Evolutionary conservation across 805 yeast species (phyloP).

Genomic region (Blastobotrys attinorum): DNA sequence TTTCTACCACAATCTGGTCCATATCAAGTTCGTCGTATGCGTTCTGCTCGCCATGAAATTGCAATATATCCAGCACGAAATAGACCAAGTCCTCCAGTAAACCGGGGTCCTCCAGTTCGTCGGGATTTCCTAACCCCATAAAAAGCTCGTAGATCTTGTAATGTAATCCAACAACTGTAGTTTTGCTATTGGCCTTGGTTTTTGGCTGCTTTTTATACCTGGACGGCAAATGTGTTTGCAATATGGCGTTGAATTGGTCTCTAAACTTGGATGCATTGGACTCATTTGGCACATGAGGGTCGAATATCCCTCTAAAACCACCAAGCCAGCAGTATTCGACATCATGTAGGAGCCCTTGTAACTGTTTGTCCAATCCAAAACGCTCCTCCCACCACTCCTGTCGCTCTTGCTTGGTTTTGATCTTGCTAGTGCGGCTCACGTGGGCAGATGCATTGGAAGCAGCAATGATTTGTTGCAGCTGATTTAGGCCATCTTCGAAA

Average conservation of each 20-base stretch:
- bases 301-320: slow-evolving; percentile 62
- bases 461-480: slow-evolving; percentile 48
- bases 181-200: slow-evolving; percentile 10
- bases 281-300: slow-evolving; percentile 26
- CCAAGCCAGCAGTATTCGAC: slow-evolving; percentile 70
- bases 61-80: slow-evolving; percentile 51
- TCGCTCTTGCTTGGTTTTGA: slow-evolving; percentile 52
- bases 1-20: slow-evolving; percentile 43
- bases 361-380: slow-evolving; percentile 47
- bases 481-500: slow-evolving; percentile 39
- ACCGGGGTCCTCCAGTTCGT: slow-evolving; percentile 28
- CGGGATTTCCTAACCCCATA: slow-evolving; percentile 38
- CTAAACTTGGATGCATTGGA: slow-evolving; percentile 30
- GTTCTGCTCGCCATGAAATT: slow-evolving; percentile 55
- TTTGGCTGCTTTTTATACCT: slow-evolving; percentile 19
- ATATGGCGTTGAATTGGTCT: slow-evolving; percentile 31
- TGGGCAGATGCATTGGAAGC: slow-evolving; percentile 58
- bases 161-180: slow-evolving; percentile 30
- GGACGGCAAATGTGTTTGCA: slow-evolving; percentile 44
- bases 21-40: slow-evolving; percentile 61
- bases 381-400: slow-evolving; percentile 74
- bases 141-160: slow-evolving; percentile 45
- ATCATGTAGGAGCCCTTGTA: slow-evolving; percentile 44
- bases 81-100: slow-evolving; percentile 56
- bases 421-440: slow-evolving; percentile 41